Percentiles rank a stretch among this genome's conserved stretches.
Conservation (phyloP, 768 basidiomycete species). For the Nevesoporus exiguus region DNA sequence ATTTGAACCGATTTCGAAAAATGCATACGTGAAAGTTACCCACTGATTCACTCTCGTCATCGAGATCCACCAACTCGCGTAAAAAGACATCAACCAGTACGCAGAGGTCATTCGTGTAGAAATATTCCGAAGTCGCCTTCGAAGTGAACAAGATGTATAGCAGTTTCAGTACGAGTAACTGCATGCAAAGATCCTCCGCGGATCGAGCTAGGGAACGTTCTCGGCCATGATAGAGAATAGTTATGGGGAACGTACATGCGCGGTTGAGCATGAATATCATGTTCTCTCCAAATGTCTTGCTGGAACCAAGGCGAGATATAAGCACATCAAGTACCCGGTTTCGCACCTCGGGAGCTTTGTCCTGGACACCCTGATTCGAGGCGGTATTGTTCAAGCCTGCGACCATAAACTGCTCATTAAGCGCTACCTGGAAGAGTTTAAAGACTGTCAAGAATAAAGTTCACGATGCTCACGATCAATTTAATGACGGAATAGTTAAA, state of each 20-base stretch:
- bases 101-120: conserved; percentile 95
- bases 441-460: background rate
- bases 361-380: conserved; percentile 22
- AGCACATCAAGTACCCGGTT: conserved; percentile 85
- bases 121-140: conserved; percentile 89
- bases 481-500: conserved; percentile 97
- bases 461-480: conserved; percentile 62
- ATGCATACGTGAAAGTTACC: conserved; percentile 28
- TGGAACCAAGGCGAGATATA: conserved; percentile 78
- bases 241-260: conserved; percentile 58
- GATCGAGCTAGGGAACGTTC: conserved; percentile 59
- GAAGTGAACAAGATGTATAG: conserved; percentile 95
- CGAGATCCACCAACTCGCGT: conserved; percentile 87
- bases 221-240: conserved; percentile 4
- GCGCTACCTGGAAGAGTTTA: conserved; percentile 58
- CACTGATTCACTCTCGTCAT: conserved; percentile 92
- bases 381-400: conserved; percentile 48
- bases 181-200: conserved; percentile 91
- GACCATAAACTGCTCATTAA: conserved; percentile 99
- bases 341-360: conserved; percentile 40
- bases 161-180: conserved; percentile 89
- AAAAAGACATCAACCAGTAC: conserved; percentile 97
- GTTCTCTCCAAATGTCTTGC: conserved; percentile 96
- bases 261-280: conserved; percentile 99
- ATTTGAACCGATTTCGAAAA: conserved; percentile 2